Conservation (phyloP, 139 green algal genomes). For the Desmodesmus armatus region DNA sequence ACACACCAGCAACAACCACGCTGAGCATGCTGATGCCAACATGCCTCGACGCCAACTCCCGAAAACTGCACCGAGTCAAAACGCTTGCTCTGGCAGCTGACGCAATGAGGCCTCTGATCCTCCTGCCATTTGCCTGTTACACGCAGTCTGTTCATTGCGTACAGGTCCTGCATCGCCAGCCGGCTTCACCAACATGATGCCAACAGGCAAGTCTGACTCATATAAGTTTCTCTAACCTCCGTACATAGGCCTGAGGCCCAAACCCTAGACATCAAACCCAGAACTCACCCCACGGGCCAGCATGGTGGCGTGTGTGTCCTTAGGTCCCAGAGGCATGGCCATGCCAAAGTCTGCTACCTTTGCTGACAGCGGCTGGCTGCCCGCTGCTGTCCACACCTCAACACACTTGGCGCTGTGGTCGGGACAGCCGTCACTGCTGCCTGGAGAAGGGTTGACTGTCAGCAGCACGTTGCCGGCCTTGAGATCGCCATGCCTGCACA, state of each 20-base stretch:
- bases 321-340: constrained; percentile 11
- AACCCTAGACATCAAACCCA: background rate
- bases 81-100: no score
- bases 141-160: background rate
- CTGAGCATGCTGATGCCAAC: no score
- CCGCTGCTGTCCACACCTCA: constrained; percentile 35
- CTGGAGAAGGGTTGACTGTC: no score
- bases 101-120: no score
- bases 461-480: no score
- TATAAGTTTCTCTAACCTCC: background rate
- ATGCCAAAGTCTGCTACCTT: constrained; percentile 50
- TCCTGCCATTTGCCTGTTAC: background rate
- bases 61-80: no score
- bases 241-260: background rate
- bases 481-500: no score
- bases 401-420: background rate
- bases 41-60: no score
- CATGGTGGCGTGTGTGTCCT: constrained; percentile 45
- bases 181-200: background rate
- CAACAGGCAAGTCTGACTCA: background rate
- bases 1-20: no score
- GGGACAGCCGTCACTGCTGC: background rate
- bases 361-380: constrained; percentile 17
- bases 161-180: background rate
- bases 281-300: constrained; percentile 19